phyloP scores from a whole-genome alignment of 306 rosid genomes.

The Lithocarpus polystachyus region DNA sequence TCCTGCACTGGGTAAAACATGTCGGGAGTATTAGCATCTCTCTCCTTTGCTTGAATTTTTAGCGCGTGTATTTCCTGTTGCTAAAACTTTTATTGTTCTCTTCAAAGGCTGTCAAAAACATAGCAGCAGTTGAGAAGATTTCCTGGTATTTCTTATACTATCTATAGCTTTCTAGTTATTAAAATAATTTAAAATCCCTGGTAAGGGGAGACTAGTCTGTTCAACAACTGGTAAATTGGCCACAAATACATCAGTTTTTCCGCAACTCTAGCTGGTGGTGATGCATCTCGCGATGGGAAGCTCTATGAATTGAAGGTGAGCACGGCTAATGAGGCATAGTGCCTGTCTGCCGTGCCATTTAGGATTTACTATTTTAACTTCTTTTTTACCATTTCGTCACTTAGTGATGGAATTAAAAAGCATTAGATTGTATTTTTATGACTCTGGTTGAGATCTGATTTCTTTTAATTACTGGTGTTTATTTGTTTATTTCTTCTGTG shows the following conservation, averaged over 20 bases:
- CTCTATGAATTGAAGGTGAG: conserved; percentile 96
- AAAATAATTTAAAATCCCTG: conserved; percentile 64
- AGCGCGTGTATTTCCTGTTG: conserved; percentile 54
- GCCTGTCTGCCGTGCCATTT: conserved; percentile 99
- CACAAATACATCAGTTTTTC: conserved; percentile 82
- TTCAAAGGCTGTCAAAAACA: conserved; percentile 59
- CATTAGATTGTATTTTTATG: neutral
- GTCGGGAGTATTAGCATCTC: conserved; percentile 77
- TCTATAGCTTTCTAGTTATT: conserved; percentile 45
- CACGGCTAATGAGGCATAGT: conserved; percentile 99
- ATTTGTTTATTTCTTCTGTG: conserved; percentile 12
- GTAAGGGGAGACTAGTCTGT: conserved; percentile 89
- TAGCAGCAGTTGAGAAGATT: conserved; percentile 66
- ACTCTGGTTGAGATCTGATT: conserved; percentile 22
- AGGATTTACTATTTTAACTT: conserved; percentile 51
- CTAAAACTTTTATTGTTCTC: conserved; percentile 67
- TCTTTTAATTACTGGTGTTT: conserved; percentile 25
- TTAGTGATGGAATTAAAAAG: conserved; percentile 7
- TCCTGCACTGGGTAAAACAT: conserved; percentile 83
- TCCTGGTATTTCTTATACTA: conserved; percentile 67
- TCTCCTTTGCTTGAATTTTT: conserved; percentile 53
- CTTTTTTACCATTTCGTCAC: conserved; percentile 11
- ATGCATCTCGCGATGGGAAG: conserved; percentile 91
- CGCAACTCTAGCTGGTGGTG: conserved; percentile 97
- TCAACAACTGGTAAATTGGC: conserved; percentile 84